Evolutionary conservation across 1,284 basidiomycete genomes (phyloP).

Genomic region (Malassezia sympodialis): DNA sequence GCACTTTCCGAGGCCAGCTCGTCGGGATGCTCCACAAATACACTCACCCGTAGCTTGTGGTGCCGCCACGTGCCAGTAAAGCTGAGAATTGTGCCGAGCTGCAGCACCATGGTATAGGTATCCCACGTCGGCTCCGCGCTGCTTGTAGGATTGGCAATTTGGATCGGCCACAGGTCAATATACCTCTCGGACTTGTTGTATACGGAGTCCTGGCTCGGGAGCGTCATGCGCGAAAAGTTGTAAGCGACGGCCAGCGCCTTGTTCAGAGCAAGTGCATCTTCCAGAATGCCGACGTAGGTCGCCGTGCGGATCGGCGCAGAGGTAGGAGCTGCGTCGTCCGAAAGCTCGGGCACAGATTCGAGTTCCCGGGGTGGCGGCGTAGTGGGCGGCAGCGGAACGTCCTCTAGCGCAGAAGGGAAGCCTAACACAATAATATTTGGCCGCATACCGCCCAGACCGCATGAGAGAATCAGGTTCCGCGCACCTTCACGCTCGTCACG

Average conservation of each 20-base stretch:
- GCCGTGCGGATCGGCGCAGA: slow-evolving; percentile 39
- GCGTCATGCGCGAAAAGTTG: slow-evolving; percentile 37
- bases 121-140: slow-evolving; percentile 38
- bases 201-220: slow-evolving; percentile 18
- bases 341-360: slow-evolving; percentile 22
- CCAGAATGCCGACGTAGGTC: slow-evolving; percentile 46
- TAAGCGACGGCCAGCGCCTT: slow-evolving; percentile 45
- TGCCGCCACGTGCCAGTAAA: slow-evolving; percentile 43
- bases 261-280: slow-evolving; percentile 46
- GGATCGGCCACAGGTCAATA: slow-evolving; percentile 47
- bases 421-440: slow-evolving; percentile 47
- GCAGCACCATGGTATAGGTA: slow-evolving; percentile 47
- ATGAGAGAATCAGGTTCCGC: slow-evolving; percentile 39
- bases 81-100: slow-evolving; percentile 45
- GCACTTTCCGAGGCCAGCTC: slow-evolving; percentile 37
- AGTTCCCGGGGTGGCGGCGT: not conserved
- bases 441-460: slow-evolving; percentile 46
- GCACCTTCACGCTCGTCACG: slow-evolving; percentile 44
- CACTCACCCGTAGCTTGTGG: slow-evolving; percentile 43
- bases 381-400: not conserved
- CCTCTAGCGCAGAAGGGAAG: slow-evolving; percentile 38
- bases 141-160: slow-evolving; percentile 37
- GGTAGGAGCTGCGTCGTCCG: slow-evolving; percentile 34
- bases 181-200: slow-evolving; percentile 20
- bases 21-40: slow-evolving; percentile 42